phyloP scores from a whole-genome alignment of 345 rosid species.

The Nasturtium officinale region DNA sequence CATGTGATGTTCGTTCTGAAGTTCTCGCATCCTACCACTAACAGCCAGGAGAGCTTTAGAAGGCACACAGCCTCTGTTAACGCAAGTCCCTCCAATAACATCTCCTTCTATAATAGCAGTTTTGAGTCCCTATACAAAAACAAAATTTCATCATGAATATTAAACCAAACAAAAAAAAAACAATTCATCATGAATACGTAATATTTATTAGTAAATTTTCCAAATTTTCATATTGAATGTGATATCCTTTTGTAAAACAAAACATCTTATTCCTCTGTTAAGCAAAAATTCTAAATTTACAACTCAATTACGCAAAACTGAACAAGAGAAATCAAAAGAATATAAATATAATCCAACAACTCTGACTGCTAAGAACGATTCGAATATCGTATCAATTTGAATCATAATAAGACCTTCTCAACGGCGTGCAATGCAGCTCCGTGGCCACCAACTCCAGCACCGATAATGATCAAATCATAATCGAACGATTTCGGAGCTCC shows the following conservation, averaged over 20 bases:
- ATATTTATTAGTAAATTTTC: background rate
- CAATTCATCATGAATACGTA: background rate
- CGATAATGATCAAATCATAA: constrained; percentile 83
- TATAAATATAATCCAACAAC: background rate
- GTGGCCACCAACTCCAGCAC: constrained; percentile 96
- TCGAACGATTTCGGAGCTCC: constrained; percentile 76
- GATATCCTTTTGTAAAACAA: background rate
- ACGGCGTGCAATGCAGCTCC: constrained; percentile 99
- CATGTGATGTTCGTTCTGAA: constrained; percentile 47
- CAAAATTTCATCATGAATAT: too few relatives aligned
- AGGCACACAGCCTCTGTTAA: constrained; percentile 98
- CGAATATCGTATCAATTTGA: background rate
- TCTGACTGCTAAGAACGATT: background rate
- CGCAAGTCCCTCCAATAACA: constrained; percentile 98
- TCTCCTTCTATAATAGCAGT: constrained; percentile 96
- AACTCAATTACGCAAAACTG: background rate
- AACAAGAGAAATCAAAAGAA: background rate
- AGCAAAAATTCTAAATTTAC: background rate
- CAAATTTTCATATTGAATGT: background rate
- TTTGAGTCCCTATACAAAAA: constrained; percentile 96
- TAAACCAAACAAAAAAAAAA: too few relatives aligned
- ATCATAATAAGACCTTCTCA: constrained; percentile 59
- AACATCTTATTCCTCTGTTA: background rate
- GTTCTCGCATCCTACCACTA: constrained; percentile 95
- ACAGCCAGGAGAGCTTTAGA: constrained; percentile 97